Base-by-base conservation (phyloP, 176 grass and related monocot genomes). In the Bolboschoenus planiculmis region DNA sequence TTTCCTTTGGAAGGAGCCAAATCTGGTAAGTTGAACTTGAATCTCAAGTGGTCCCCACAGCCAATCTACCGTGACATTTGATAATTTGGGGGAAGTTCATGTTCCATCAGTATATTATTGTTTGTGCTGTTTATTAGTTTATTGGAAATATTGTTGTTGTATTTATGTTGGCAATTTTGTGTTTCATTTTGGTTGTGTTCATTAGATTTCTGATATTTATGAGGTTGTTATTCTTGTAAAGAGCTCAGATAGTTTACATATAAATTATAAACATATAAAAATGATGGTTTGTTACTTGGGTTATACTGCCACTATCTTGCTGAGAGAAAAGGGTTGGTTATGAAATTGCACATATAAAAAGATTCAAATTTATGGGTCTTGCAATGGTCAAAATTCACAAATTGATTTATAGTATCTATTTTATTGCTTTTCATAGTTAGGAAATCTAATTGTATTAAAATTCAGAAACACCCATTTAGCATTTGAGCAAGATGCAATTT, bases 21-120 rank as follows among this genome's bases (percentile, higher is more conserved):
- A 74, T 85, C 92, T 10, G 91, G 96, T 13, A 99, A 83, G 77
- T 59, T 99, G 34, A 99, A 91, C 60, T 88, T 95, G 70, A 89
- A 88, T 83, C 91, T 99, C 56, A 99, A 95, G 85, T 99, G 96
- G 96, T 86, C 92, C 0, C 84, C 87, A 2, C 89, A 95, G 33
- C 57, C 86, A 31, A 93, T 99, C 30, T 89, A 87, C 76, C 89
- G 89, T 23, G 96, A 95, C 35, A 78, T 36, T 5, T 61, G 58
- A 78, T 27, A 64, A 81, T 55, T 78, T 67, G 16, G 42, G 31
- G 51, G 78, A 21, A 74, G 18, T 13, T 33, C 23, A 59, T 30
- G 53, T 34, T 59, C 34, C 58, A 51, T 31, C 50, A 39, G 10
- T 62, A 60, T 80, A 1, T 65, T 27, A 10, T 64, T 82, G 23